phyloP scores from a whole-genome alignment of 345 rosid species.

The Populus pruinosa region DNA sequence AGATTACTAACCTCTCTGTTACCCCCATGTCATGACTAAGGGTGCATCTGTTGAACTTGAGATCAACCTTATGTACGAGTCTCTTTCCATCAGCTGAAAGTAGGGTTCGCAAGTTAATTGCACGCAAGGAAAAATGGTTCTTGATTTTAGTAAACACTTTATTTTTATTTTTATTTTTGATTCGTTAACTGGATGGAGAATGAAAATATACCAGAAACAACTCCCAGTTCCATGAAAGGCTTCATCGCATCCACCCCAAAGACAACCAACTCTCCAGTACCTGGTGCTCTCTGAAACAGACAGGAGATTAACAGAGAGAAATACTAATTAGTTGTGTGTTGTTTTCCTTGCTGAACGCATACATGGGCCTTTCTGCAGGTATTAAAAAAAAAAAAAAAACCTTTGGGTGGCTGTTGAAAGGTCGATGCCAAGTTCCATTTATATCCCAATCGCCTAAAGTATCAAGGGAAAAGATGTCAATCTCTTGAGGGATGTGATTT shows the following conservation, averaged over 20 bases:
- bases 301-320: neutral
- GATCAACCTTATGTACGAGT: conserved; percentile 21
- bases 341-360: neutral
- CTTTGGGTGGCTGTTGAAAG: conserved; percentile 44
- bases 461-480: conserved; percentile 26
- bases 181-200: neutral
- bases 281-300: conserved; percentile 40
- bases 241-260: conserved; percentile 35
- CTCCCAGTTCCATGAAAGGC: conserved; percentile 40
- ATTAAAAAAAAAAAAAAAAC: conserved; percentile 4
- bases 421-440: conserved; percentile 35
- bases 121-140: neutral
- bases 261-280: conserved; percentile 39
- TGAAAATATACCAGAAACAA: conserved; percentile 36
- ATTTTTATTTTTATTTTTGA: neutral
- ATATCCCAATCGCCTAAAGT: conserved; percentile 32
- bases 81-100: conserved; percentile 20
- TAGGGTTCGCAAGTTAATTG: neutral
- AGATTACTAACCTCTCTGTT: conserved; percentile 24
- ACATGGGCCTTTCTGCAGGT: neutral
- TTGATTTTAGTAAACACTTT: neutral
- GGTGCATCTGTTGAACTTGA: conserved; percentile 18
- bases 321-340: neutral
- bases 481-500: conserved; percentile 29
- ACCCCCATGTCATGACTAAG: conserved; percentile 40